These are phyloP conservation scores for Pythium dissimile DNA, from an alignment of 352 stramenopile species.

Conservation along the genomic window DNA sequence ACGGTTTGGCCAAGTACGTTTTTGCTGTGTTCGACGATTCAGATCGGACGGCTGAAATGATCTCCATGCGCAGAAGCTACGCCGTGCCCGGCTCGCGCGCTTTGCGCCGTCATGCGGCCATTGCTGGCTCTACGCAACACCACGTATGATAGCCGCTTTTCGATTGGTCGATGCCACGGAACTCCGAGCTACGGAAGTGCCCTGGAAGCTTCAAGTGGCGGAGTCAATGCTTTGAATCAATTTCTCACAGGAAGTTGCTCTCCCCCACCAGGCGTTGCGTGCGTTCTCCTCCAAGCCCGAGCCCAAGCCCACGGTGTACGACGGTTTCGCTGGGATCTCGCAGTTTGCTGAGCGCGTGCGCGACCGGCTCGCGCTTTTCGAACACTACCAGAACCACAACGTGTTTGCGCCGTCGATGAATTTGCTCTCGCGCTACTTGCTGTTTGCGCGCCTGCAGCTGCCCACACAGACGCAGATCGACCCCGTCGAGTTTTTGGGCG, in stretches of 20 bases:
- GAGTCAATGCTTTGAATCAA: no score
- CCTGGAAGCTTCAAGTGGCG: no score
- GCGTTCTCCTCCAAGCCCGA: conserved; percentile 5
- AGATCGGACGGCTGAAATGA: not conserved
- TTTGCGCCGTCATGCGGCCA: not conserved
- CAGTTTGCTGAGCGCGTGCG: conserved; percentile 22
- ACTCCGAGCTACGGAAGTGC: no score
- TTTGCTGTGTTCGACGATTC: not conserved
- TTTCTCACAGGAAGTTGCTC: no score
- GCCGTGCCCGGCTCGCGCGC: not conserved
- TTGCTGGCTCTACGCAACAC: no score
- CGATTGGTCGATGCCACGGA: no score
- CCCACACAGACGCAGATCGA: conserved; percentile 26
- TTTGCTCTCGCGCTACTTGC: conserved; percentile 14
- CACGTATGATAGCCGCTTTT: no score
- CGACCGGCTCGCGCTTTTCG: conserved; percentile 24
- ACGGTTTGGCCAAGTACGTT: not conserved
- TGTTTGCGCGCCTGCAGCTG: conserved; percentile 25
- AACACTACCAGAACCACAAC: conserved; percentile 26
- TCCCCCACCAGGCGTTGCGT: not conserved
- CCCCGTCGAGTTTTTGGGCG: conserved; percentile 24
- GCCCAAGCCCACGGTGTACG: conserved; percentile 13
- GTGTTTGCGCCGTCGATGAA: conserved; percentile 29
- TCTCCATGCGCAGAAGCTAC: not conserved
- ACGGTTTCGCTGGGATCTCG: conserved; percentile 16